phyloP scores from a whole-genome alignment of 352 stramenopile species.

The Phytopythium kandeliae region DNA sequence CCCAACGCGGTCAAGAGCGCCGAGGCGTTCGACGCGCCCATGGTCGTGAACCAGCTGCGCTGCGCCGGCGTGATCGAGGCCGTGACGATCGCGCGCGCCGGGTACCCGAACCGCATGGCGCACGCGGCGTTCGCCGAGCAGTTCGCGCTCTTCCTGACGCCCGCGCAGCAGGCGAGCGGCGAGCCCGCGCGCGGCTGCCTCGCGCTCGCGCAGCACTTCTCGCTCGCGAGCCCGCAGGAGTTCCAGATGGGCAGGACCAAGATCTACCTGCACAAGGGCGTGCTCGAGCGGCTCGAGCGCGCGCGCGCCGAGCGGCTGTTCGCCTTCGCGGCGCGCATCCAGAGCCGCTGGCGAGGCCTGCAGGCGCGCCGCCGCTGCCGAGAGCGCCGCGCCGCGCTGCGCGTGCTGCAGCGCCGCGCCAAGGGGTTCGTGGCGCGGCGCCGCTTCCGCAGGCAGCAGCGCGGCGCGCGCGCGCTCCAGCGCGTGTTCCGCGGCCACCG shows the following conservation, averaged over 20 bases:
- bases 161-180: constrained; percentile 20
- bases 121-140: constrained; percentile 70
- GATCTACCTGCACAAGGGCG: constrained; percentile 83
- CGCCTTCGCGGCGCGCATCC: constrained; percentile 51
- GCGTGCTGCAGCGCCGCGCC: constrained; percentile 37
- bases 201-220: constrained; percentile 53
- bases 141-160: constrained; percentile 63
- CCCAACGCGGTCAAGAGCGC: constrained; percentile 73
- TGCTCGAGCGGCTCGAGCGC: constrained; percentile 66
- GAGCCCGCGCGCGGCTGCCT: constrained; percentile 28
- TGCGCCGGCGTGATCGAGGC: constrained; percentile 81
- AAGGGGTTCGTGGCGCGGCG: constrained; percentile 40
- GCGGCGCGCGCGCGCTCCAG: constrained; percentile 21
- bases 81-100: constrained; percentile 67
- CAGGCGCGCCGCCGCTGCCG: constrained; percentile 26
- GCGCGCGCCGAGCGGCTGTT: constrained; percentile 64
- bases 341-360: constrained; percentile 56
- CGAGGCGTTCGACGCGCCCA: constrained; percentile 49
- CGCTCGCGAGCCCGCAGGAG: constrained; percentile 52
- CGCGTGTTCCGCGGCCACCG: constrained; percentile 31
- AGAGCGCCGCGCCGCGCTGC: constrained; percentile 26
- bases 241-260: constrained; percentile 82
- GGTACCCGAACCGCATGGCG: constrained; percentile 70
- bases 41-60: constrained; percentile 75
- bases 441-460: constrained; percentile 23